Conservation (phyloP, 768 basidiomycete genomes). For the Calocera viscosa region DNA sequence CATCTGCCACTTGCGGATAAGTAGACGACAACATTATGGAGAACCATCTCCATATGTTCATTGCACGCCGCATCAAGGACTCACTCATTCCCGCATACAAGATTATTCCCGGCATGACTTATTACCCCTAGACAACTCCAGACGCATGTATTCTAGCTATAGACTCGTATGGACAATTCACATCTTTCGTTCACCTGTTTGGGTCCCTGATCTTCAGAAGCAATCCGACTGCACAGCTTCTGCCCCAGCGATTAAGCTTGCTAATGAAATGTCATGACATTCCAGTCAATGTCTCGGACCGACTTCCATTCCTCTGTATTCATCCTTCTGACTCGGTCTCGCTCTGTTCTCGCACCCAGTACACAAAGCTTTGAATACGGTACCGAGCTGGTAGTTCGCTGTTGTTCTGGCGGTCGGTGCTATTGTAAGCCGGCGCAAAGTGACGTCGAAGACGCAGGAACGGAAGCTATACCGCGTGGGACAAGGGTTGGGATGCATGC, state of each 20-base stretch:
- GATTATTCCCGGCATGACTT: not conserved
- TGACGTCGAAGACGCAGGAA: too few relatives aligned
- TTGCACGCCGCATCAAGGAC: not conserved
- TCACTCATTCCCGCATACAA: too few relatives aligned
- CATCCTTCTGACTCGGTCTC: not conserved
- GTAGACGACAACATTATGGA: not conserved
- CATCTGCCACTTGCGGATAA: not conserved
- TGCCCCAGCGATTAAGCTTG: not conserved
- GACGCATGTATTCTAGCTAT: not conserved
- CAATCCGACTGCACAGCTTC: not conserved
- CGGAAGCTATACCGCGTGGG: not conserved
- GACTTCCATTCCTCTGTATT: not conserved
- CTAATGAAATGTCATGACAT: not conserved
- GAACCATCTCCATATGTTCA: too few relatives aligned
- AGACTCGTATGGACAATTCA: not conserved
- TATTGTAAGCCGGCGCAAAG: not conserved
- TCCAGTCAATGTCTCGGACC: conserved; percentile 6
- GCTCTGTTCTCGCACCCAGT: not conserved
- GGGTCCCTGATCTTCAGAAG: not conserved
- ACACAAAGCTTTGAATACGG: not conserved
- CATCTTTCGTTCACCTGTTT: not conserved
- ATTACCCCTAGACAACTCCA: not conserved
- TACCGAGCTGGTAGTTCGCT: not conserved
- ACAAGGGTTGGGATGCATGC: not conserved
- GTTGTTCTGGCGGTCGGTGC: not conserved